Base-by-base conservation (phyloP, 176 grass and related monocot species). In the Carex cristatella region DNA sequence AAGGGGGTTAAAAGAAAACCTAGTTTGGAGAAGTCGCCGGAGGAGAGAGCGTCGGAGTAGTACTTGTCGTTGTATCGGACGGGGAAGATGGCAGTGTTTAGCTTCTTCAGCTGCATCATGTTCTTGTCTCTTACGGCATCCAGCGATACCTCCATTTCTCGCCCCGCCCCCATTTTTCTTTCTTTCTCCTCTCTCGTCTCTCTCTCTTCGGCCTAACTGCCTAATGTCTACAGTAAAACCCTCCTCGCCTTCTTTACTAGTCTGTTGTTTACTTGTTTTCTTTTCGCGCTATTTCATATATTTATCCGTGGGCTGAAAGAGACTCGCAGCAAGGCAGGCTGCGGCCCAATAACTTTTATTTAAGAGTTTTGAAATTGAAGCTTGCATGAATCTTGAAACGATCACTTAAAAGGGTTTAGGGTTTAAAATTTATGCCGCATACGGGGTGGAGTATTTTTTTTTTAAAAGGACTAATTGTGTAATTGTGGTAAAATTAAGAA, bases 81-180 rank as follows among this genome's bases (percentile, higher is more conserved):
- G 1, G 93, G 96, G 90, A 99, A 99, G 83, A 99, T 91, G 56
- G 88, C 91, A 69, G 88, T 92, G 87, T 95, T 99, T 61, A 95
- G 91, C 90, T 99, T 99, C 93, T 95, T 99, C 51, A 99, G 88
- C 90, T 95, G 93, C 96, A 99, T 99, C 77, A 99, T 76, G 88
- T 99, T 99, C 90, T 99, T 95, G 78, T 99, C 93, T 85, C 96
- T 83, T 27, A 99, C 88, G 23, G 88, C 91, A 73, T 99, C 96
- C 64, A 99, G 90, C 81, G 90, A 94, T 65, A 88, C 90, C 90
- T 67, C 83, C 76, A 69, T 81, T 87, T 87, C 48, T 9, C 87
- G 69, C 76, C 70, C 83, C 83, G 82, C 90, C 78, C 63, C 88
- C 84, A 75, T 87, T 65, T 54, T 54, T 63, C 16, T 7, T 11